Base-by-base conservation (phyloP, 331 rosid genomes). In the Telfairia occidentalis region DNA sequence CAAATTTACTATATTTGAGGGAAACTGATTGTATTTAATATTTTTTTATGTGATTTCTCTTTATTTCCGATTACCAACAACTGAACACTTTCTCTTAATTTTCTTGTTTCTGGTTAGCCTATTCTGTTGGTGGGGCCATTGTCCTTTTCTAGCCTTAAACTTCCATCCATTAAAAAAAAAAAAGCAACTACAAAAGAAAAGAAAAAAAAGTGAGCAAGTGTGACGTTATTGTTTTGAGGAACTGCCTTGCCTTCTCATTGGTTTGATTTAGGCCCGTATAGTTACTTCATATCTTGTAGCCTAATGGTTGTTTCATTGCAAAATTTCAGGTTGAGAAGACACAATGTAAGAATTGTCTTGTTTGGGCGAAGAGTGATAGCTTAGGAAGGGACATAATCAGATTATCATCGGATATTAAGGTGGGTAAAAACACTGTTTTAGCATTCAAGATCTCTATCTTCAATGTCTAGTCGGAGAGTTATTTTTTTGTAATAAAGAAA, bases 351-450 rank as follows among this genome's bases (percentile, higher is more conserved):
- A 93, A 93, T 77, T 93, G 97, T 83, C 65, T 93, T 9, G 61
- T 90, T 58, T 93, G 98, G 98, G 90, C 96, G 45, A 93, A 93
- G 84, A 93, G 91, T 40, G 97, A 93, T 83, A 90, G 42, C 77
- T 77, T 93, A 78, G 96, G 78, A 5, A 90, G 97, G 81, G 98
- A 90, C 52, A 84, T 89, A 19, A 88, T 93, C 81, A 84, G 80
- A 78, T 78, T 86, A 46, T 85, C 98, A 34, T 72, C 92, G 65
- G 86, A 90, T 77, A 74, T 84, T 67, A 78, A 75, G 74, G 97
- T 93, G 80, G 85, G 80, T 32, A 54, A 76, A 76, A 55, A 29
- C 45, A n/a, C 4, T 28, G 19, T 23, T 54, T 35, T 35, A 73
- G 21, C 23, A 34, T 66, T 21, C 52, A 38, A 61, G 12, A 18